Evolutionary conservation across 495 filamentous ascomycete species (phyloP).

Genomic region (Aspergillus nidulans): DNA sequence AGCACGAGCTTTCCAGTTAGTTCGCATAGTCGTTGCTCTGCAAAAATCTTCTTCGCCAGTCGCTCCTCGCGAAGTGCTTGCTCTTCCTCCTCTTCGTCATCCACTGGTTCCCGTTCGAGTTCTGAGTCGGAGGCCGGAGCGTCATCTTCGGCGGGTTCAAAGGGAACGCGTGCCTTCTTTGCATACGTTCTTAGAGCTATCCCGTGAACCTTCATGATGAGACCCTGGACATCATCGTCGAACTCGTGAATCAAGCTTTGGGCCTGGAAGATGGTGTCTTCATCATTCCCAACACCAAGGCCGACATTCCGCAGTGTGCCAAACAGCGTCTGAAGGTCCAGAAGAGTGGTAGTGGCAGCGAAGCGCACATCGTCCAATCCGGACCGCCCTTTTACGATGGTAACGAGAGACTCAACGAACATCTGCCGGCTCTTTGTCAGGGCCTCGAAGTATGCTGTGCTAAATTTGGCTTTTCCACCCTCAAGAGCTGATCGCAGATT

Average conservation of each 20-base stretch:
- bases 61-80: constrained; percentile 50
- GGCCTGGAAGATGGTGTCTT: constrained; percentile 48
- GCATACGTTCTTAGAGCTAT: constrained; percentile 71
- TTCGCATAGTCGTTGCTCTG: constrained; percentile 80
- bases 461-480: constrained; percentile 45
- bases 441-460: constrained; percentile 44
- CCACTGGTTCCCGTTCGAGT: constrained; percentile 42
- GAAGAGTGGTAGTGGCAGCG: constrained; percentile 64
- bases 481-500: constrained; percentile 34
- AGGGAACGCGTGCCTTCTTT: constrained; percentile 57
- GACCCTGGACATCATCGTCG: constrained; percentile 46
- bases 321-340: constrained; percentile 79
- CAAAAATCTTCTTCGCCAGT: constrained; percentile 57
- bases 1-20: constrained; percentile 78
- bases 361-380: constrained; percentile 72
- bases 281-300: constrained; percentile 39
- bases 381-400: constrained; percentile 54
- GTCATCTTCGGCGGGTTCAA: constrained; percentile 69
- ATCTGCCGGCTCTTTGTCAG: constrained; percentile 41
- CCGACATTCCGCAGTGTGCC: constrained; percentile 57
- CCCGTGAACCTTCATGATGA: constrained; percentile 69
- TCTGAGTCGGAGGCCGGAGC: constrained; percentile 47
- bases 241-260: constrained; percentile 63
- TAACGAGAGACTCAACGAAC: constrained; percentile 57
- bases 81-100: constrained; percentile 56